These are phyloP conservation scores for Hydrangea macrophylla DNA, from an alignment of 148 eudicot genomes.

Conservation along the genomic window DNA sequence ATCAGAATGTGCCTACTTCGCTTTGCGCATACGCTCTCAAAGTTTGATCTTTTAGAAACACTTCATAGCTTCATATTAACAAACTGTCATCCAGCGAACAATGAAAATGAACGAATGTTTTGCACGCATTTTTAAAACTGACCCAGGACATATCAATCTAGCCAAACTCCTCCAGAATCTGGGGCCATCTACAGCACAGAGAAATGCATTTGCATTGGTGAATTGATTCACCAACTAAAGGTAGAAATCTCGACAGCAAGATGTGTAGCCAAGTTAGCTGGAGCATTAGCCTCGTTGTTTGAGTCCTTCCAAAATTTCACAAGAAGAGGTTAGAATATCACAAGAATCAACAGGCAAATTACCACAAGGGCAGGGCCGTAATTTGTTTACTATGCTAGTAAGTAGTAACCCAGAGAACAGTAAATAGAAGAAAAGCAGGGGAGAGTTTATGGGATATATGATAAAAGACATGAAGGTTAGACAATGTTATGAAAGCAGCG, in stretches of 20 bases:
- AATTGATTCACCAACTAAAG: background rate
- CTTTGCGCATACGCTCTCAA: background rate
- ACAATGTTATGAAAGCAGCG: too few species aligned
- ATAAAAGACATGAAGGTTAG: too few species aligned
- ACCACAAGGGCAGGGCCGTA: background rate
- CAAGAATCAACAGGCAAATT: background rate
- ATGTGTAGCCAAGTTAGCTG: constrained; percentile 63
- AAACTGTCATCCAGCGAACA: background rate
- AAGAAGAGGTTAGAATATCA: constrained; percentile 4
- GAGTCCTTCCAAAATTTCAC: constrained; percentile 40
- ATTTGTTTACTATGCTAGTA: background rate
- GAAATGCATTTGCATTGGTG: too few species aligned
- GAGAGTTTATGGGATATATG: too few species aligned
- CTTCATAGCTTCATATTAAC: background rate
- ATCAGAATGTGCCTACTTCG: background rate
- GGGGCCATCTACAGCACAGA: constrained; percentile 58
- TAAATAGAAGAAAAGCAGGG: background rate
- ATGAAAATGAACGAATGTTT: background rate
- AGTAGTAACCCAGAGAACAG: background rate
- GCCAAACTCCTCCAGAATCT: constrained; percentile 34
- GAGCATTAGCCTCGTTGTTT: constrained; percentile 80
- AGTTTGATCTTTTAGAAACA: background rate
- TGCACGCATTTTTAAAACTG: background rate
- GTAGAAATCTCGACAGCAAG: constrained; percentile 51
- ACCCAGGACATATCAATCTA: background rate